Evolutionary conservation across 257 asterid genomes (phyloP), one percentile per base, ranked within the genome.

Genomic region (Gentiana macrophylla): DNA sequence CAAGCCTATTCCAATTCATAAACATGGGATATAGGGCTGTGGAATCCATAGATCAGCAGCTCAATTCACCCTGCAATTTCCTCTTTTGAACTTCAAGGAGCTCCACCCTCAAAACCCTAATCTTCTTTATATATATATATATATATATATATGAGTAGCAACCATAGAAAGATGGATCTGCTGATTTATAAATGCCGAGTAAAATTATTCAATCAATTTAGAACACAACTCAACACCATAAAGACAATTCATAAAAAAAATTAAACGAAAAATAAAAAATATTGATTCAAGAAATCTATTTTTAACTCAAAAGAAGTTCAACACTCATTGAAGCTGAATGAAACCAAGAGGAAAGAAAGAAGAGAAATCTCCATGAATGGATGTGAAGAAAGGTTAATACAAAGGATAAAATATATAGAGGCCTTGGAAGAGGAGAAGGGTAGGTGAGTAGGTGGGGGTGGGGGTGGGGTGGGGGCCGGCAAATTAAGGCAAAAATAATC

Each of bases 81-180:
- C 84, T 79, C 82, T 63, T 51, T 88, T 88, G 95, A 86, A 85
- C 91, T 79, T 82, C 82, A 82, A 83, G 95, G 89, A 88, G 97
- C 95, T 88, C 97, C 76, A 80, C 94, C 52, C 83, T 59, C 46
- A 45, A 33, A 45, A 74, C 77, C 77, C 75, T 62, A 69, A 67
- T 45, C 64, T 51, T 49, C 8, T 47, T 34, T 9, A 62, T 2
- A 32, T 8, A 41, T 10, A 52, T 50, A 37, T 5, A 62, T 5
- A 37, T 4, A 56, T 9, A 12, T 3, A 2, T 8, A 43, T 3
- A 8, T 24, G 3, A 24, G 43, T 4, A 24, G 3, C 1, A 59
- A 35, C 33, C 12, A 12, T 32, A 3, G 12, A 57, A 8, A 45
- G 12, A 0, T 24, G 10, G 3, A 32, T 10, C 9, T 57, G 41